Percentiles rank a stretch among this genome's conserved stretches.
Conservation (phyloP, 106 monocot genomes). For the Allium sativum region DNA sequence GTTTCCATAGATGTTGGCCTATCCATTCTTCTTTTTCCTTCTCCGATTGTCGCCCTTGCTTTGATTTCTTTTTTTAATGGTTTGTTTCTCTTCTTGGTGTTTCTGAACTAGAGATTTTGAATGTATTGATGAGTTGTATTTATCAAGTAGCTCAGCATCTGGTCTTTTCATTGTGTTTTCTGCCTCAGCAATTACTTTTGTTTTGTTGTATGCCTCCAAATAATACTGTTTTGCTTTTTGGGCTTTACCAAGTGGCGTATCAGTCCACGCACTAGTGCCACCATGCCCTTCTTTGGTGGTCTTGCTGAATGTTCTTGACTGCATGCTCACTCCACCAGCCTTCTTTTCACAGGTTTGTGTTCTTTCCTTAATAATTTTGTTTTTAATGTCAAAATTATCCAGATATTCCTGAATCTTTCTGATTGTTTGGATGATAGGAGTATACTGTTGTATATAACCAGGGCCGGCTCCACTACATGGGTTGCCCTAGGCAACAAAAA, state of each 20-base stretch:
- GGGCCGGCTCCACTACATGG: too few species aligned
- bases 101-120: slow-evolving; percentile 62
- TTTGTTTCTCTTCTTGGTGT: slow-evolving; percentile 46
- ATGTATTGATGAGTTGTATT: slow-evolving; percentile 65
- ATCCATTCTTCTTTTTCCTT: slow-evolving; percentile 64
- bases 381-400: too few species aligned
- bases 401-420: too few species aligned
- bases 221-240: slow-evolving; percentile 76
- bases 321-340: slow-evolving; percentile 43
- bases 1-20: slow-evolving; percentile 83
- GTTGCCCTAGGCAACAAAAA: too few species aligned
- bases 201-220: slow-evolving; percentile 71
- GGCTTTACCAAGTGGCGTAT: slow-evolving; percentile 72
- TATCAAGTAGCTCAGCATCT: slow-evolving; percentile 73
- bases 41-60: slow-evolving; percentile 10
- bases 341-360: too few species aligned
- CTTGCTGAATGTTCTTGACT: slow-evolving; percentile 77
- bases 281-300: slow-evolving; percentile 77
- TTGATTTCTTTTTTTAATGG: slow-evolving; percentile 12
- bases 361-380: too few species aligned
- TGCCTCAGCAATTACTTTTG: slow-evolving; percentile 40
- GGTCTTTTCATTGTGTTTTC: slow-evolving; percentile 31
- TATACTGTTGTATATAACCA: too few species aligned
- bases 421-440: too few species aligned
- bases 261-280: slow-evolving; percentile 81